Evolutionary conservation across 2,329 filamentous ascomycete species (phyloP).

Genomic region (Amylocarpus encephaloides): DNA sequence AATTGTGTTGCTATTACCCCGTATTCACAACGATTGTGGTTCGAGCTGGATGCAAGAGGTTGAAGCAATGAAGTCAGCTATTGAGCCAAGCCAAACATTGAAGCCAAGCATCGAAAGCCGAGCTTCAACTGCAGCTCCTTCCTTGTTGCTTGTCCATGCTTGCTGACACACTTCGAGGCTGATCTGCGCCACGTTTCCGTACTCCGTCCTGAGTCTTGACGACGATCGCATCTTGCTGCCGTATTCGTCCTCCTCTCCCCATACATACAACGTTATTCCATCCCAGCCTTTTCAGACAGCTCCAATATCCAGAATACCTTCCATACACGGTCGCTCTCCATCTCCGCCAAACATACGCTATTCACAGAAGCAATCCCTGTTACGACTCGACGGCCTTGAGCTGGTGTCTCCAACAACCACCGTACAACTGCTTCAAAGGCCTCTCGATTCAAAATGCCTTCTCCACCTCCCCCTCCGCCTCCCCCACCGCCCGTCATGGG

Average conservation of each 20-base stretch:
- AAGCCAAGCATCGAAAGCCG: no score
- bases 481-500: conserved; percentile 50
- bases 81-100: no score
- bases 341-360: no score
- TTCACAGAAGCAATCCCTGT: background rate
- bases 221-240: conserved; percentile 5
- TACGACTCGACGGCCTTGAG: background rate
- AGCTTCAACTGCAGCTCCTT: background rate
- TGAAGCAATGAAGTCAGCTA: conserved; percentile 10
- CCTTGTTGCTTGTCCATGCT: background rate
- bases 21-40: conserved; percentile 3
- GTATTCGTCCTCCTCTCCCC: no score
- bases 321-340: no score
- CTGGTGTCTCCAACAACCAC: background rate
- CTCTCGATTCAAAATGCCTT: conserved; percentile 15
- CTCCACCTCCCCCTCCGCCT: conserved; percentile 59
- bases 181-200: conserved; percentile 11
- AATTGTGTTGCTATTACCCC: no score
- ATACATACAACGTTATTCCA: no score
- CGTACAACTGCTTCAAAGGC: background rate
- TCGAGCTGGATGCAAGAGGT: background rate
- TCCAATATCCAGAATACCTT: background rate
- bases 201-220: no score
- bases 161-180: conserved; percentile 13
- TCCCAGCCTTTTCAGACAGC: background rate